These are phyloP conservation scores for Scleroderma citrinum DNA, from an alignment of 768 basidiomycete species.

Conservation along the genomic window DNA sequence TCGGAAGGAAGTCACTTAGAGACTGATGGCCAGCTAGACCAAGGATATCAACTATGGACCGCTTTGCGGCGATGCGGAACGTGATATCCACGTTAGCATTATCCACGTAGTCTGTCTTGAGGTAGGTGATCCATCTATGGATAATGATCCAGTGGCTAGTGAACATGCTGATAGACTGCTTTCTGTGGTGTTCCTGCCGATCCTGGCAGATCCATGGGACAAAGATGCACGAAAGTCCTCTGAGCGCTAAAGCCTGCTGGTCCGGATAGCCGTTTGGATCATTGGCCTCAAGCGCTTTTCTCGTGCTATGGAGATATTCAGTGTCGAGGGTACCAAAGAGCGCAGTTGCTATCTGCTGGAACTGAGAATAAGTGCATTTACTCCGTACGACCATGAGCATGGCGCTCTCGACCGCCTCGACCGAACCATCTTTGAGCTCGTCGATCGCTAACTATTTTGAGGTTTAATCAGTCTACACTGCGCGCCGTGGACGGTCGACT, in stretches of 20 bases:
- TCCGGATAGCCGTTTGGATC: constrained; percentile 4
- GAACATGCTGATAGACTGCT: constrained; percentile 5
- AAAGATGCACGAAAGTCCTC: constrained; percentile 12
- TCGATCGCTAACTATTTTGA: constrained; percentile 13
- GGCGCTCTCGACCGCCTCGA: constrained; percentile 12
- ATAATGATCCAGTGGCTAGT: constrained; percentile 14
- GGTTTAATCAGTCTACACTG: constrained; percentile 1
- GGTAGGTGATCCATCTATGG: constrained; percentile 20
- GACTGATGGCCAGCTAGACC: constrained; percentile 10
- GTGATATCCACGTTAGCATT: constrained; percentile 11
- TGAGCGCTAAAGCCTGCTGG: constrained; percentile 16
- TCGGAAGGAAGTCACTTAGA: constrained; percentile 15
- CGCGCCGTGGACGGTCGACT: background rate
- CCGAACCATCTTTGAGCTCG: constrained; percentile 19
- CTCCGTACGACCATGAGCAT: constrained; percentile 15
- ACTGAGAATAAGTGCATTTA: constrained; percentile 15
- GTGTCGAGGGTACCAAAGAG: constrained; percentile 17
- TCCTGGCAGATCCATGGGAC: background rate
- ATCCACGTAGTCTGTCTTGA: constrained; percentile 19
- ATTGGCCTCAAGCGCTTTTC: constrained; percentile 6
- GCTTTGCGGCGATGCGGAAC: constrained; percentile 19
- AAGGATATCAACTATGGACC: constrained; percentile 15
- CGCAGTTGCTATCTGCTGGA: constrained; percentile 11
- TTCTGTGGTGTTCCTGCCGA: background rate
- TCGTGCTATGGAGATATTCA: constrained; percentile 12